Conservation (phyloP, 352 stramenopile species). For the Phytophthora chlamydospora region DNA sequence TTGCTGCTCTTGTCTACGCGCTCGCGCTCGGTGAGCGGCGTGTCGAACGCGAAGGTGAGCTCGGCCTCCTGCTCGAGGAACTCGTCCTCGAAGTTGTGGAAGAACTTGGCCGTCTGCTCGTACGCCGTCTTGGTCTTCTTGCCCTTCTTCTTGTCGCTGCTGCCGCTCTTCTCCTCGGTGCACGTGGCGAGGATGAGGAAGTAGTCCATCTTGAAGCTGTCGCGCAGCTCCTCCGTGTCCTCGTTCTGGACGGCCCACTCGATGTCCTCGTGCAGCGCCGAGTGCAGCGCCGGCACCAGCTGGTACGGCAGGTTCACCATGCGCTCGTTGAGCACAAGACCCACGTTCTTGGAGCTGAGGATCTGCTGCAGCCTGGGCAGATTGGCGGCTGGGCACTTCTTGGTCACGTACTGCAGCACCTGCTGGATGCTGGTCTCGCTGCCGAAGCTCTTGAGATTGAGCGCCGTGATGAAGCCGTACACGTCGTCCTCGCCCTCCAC, state of each 20-base stretch:
- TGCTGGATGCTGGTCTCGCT: slow-evolving; percentile 70
- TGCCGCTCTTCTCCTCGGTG: slow-evolving; percentile 57
- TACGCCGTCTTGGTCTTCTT: slow-evolving; percentile 84
- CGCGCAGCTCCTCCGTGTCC: slow-evolving; percentile 59
- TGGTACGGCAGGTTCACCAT: slow-evolving; percentile 91
- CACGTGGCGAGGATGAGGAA: slow-evolving; percentile 80
- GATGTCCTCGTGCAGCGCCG: slow-evolving; percentile 84
- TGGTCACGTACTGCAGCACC: slow-evolving; percentile 77
- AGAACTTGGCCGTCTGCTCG: slow-evolving; percentile 74
- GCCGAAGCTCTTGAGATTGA: slow-evolving; percentile 65
- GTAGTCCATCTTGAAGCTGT: slow-evolving; percentile 83
- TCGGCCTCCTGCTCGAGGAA: slow-evolving; percentile 82
- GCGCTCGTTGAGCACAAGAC: slow-evolving; percentile 80
- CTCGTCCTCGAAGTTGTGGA: slow-evolving; percentile 89
- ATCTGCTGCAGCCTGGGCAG: slow-evolving; percentile 65
- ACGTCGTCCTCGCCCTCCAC: slow-evolving; percentile 80
- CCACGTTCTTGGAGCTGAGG: slow-evolving; percentile 62
- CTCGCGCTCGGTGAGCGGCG: slow-evolving; percentile 68
- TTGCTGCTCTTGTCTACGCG: slow-evolving; percentile 64
- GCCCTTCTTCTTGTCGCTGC: slow-evolving; percentile 46
- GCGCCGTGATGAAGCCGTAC: slow-evolving; percentile 87
- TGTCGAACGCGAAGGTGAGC: slow-evolving; percentile 75
- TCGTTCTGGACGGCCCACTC: slow-evolving; percentile 86
- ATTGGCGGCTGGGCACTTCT: slow-evolving; percentile 66
- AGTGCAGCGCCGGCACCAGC: slow-evolving; percentile 79